Evolutionary conservation across 306 rosid species (phyloP), one percentile per base, ranked within the genome.

Genomic region (Cucurbita moschata): DNA sequence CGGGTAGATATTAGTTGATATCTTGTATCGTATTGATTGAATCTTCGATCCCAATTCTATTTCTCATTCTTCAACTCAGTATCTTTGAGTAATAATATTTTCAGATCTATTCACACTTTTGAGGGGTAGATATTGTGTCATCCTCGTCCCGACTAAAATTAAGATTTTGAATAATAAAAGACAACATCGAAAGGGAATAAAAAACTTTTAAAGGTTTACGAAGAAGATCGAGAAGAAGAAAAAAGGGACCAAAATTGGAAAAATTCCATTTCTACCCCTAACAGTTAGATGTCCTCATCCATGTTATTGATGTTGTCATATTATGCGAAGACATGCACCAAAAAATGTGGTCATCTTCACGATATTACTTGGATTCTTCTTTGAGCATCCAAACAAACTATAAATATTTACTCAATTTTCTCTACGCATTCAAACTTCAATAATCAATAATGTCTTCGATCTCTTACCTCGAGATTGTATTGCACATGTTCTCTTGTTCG

Each of bases 401-500:
- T 56, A 39, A 55, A 56, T 39, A 73, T 40, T 7, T 21, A 21
- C 39, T n/a, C n/a, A 35, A 19, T 58, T 73, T 39, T 8, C 23
- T 56, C 65, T 11, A 18, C 1, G 8, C 38, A 19, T 11, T 55
- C 53, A 55, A 73, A 73, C 38, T 39, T 39, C 76, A 42, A 30
- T 26, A 26, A 21, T 21, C 76, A 42, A 30, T 26, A 26, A 26
- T 7, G 10, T 35, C 54, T 30, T 15, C 4, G 89, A 87, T 69
- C 21, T 46, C 39, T 37, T 87, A 50, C 85, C 91, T 12, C 71
- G 71, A 71, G 96, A 89, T 78, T 90, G 96, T 58, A 78, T 85
- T 30, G 81, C 80, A 9, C 83, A 70, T 56, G 80, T 87, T 78
- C 60, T 88, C 42, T 86, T 90, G 0, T 62, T 86, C 13, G 81